phyloP scores from a whole-genome alignment of 441 rosid species.

The Cnidoscolus chayamansa region DNA sequence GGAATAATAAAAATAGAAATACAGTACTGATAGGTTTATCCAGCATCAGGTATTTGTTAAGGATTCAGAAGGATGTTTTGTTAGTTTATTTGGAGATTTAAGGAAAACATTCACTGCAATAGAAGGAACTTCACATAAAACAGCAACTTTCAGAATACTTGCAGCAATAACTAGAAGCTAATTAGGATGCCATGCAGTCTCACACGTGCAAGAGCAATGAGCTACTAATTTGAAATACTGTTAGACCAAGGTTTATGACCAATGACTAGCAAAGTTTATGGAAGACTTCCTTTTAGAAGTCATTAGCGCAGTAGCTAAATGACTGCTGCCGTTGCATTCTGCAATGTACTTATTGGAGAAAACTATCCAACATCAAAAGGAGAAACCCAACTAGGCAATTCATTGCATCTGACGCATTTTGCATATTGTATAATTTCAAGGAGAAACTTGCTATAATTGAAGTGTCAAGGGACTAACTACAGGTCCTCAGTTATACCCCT shows the following conservation, averaged over 20 bases:
- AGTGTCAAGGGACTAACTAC: not conserved
- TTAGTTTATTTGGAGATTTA: not conserved
- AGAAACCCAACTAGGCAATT: not conserved
- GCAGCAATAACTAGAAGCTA: not conserved
- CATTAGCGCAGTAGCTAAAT: slow-evolving; percentile 3
- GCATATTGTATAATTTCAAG: not conserved
- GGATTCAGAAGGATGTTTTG: not conserved
- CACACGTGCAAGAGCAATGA: not conserved
- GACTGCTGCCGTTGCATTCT: not conserved
- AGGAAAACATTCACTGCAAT: not conserved
- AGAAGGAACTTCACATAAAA: not conserved
- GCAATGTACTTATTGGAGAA: not conserved
- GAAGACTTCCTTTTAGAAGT: not conserved
- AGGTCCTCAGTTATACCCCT: slow-evolving; percentile 9
- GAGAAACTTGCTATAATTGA: slow-evolving; percentile 11
- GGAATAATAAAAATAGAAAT: too few relatives aligned
- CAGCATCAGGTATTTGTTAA: too few relatives aligned
- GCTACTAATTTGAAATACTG: not conserved
- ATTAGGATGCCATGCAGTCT: not conserved
- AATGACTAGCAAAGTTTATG: not conserved
- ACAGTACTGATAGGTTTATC: too few relatives aligned
- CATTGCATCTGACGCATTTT: too few relatives aligned
- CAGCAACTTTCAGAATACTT: not conserved
- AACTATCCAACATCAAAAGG: not conserved
- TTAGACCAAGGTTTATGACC: not conserved